Conservation (phyloP, 805 yeast species). For the Jamesozyma spencerorum region DNA sequence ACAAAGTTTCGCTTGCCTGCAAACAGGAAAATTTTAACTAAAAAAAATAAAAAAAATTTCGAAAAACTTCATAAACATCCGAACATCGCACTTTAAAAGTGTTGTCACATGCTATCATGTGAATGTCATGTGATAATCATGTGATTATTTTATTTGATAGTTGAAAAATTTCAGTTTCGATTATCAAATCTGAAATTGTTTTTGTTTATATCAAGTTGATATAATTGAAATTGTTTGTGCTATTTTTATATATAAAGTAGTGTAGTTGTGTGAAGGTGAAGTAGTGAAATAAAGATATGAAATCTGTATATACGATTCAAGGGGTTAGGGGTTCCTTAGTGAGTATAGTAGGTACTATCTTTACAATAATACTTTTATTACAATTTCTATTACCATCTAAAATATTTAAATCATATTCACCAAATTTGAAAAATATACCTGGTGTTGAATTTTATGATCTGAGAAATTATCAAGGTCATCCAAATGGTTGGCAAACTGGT, state of each 20-base stretch:
- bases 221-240: too few relatives aligned
- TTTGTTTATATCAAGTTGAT: too few relatives aligned
- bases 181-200: too few relatives aligned
- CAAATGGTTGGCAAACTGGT: conserved; percentile 67
- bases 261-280: too few relatives aligned
- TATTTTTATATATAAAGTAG: too few relatives aligned
- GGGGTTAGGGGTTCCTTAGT: conserved; percentile 1
- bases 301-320: background rate
- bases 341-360: conserved; percentile 2
- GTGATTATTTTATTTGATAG: too few relatives aligned
- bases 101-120: too few relatives aligned
- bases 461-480: conserved; percentile 51
- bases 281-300: conserved; percentile 1
- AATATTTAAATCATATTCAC: conserved; percentile 26
- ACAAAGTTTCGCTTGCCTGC: conserved; percentile 2
- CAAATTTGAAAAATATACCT: conserved; percentile 29
- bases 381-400: conserved; percentile 8
- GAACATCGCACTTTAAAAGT: background rate
- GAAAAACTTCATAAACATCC: background rate
- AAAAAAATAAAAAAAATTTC: background rate
- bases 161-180: too few relatives aligned
- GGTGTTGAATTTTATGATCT: conserved; percentile 66
- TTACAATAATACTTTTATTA: conserved; percentile 6
- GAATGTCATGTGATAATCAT: background rate
- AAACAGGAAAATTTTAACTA: background rate